These are phyloP conservation scores for Physcia stellaris DNA, from an alignment of 495 filamentous ascomycete genomes.

Conservation along the genomic window DNA sequence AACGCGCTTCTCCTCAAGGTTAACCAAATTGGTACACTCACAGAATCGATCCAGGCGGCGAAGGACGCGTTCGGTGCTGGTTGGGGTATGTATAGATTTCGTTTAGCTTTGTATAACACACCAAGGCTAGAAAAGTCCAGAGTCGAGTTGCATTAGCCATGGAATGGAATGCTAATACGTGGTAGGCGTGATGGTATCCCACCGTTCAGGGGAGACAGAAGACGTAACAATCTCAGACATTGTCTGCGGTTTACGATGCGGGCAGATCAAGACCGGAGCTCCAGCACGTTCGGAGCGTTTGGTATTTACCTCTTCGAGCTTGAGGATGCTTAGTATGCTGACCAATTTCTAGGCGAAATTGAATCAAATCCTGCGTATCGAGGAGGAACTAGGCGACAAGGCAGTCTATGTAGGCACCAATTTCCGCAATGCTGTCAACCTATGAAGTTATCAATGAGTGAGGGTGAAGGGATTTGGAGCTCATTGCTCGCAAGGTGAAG, in stretches of 20 bases:
- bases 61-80: conserved; percentile 95
- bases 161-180: too few species aligned
- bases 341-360: too few species aligned
- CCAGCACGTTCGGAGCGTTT: conserved; percentile 92
- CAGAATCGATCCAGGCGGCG: conserved; percentile 96
- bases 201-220: conserved; percentile 98
- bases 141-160: conserved; percentile 16
- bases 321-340: too few species aligned
- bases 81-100: conserved; percentile 38
- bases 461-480: background rate
- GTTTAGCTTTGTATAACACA: background rate
- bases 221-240: conserved; percentile 99
- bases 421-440: conserved; percentile 78
- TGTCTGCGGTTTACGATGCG: conserved; percentile 85
- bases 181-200: conserved; percentile 99
- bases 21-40: conserved; percentile 99
- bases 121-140: background rate
- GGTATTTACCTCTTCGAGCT: too few species aligned
- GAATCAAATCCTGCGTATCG: conserved; percentile 99
- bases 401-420: conserved; percentile 83
- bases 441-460: conserved; percentile 50
- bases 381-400: conserved; percentile 91
- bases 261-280: conserved; percentile 99
- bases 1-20: conserved; percentile 98
- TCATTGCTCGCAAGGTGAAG: background rate